Base-by-base conservation (phyloP, 2,329 filamentous ascomycete genomes). In the Cladosporium sp. region DNA sequence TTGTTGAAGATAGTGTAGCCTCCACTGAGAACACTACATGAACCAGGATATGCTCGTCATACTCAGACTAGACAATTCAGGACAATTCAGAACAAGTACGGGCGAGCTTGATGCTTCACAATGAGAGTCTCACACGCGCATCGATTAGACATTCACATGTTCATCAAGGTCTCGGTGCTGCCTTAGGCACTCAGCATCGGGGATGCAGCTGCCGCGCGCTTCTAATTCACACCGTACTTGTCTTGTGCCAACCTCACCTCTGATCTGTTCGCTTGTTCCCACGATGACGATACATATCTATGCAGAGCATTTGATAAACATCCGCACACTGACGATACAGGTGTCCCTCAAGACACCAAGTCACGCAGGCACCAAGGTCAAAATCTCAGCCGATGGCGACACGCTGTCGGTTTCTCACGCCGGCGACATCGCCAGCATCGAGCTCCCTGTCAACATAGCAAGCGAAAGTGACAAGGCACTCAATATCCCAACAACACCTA, bases 251-350 rank as follows among this genome's bases (percentile, higher is more conserved):
- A 17, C 5, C 13, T 9, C 15, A 38, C 36, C 36, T 17, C 5
- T 27, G 20, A 27, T 22, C 3, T 7, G 19, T 2, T 6, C 9
- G 20, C 3, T 27, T 9, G 1, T n/a, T 19, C 17, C 7, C 9
- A 27, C 20, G 20, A 48, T 48, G 45, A 54, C 56, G 13, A 64
- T 75, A 5, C 65, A 70, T 37, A 68, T 84, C 12, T 83, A 84
- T 56, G 79, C 80, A 19, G 82, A 85, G 63, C 72, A 82, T 13
- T 68, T 84, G 32, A 73, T 79, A 30, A 77, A 84, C 55, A 82
- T 84, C 54, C 76, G 79, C 37, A 80, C 82, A 53, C 69, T 83
- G 37, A 80, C 79, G 2, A 69, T 84, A 13, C 77, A 80, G 56
- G 74, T 78, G 1, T 78, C 75, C 2, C 64, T 82, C 5, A 61